Conservation (phyloP, 345 rosid species). For the Eucalyptus sp. region DNA sequence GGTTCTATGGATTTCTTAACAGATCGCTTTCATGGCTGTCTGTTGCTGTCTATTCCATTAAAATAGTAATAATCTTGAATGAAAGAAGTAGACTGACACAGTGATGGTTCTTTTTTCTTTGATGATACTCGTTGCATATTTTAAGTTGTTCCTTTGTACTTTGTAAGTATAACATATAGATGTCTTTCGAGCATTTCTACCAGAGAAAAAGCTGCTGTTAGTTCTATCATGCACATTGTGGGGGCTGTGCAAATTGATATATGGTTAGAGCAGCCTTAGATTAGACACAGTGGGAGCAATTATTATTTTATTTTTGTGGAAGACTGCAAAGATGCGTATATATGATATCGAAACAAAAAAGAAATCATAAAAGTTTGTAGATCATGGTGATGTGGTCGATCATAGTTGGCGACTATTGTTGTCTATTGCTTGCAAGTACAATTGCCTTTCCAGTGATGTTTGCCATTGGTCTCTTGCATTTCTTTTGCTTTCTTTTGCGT, state of each 20-base stretch:
- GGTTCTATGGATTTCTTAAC: background rate
- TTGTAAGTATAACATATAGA: background rate
- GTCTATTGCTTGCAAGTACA: background rate
- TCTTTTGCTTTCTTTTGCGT: background rate
- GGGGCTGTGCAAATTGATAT: background rate
- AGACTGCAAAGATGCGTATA: background rate
- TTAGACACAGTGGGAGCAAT: background rate
- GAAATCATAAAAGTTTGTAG: background rate
- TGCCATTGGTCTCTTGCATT: background rate
- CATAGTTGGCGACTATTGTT: background rate
- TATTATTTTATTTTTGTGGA: background rate
- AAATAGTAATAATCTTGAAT: background rate
- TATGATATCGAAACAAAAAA: background rate
- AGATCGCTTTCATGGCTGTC: background rate
- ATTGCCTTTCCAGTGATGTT: background rate
- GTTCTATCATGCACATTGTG: background rate
- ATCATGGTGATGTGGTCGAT: background rate
- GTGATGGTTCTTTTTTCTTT: background rate
- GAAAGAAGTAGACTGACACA: background rate
- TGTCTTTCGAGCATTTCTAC: background rate
- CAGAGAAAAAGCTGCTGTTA: background rate
- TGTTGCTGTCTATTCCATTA: background rate
- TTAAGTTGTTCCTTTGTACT: background rate
- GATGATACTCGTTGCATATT: background rate
- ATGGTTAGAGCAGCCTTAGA: background rate